Evolutionary conservation across 768 basidiomycete genomes (phyloP).

Genomic region (Hysterangium stoloniferum): DNA sequence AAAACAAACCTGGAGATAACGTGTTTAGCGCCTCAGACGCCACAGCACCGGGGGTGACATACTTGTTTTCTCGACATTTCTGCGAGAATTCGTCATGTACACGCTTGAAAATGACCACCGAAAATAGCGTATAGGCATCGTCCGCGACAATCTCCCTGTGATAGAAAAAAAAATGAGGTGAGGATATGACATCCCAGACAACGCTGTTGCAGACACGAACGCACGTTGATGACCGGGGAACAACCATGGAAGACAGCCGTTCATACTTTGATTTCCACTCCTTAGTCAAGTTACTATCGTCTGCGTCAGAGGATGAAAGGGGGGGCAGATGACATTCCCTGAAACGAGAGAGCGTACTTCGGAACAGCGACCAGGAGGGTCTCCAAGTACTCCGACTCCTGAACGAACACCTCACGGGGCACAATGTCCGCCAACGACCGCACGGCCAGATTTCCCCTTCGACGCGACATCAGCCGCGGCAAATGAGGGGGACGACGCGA

Average conservation of each 20-base stretch:
- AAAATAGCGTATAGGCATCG: slow-evolving; percentile 81
- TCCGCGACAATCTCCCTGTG: slow-evolving; percentile 70
- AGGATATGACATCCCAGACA: slow-evolving; percentile 10
- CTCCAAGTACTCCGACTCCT: slow-evolving; percentile 90
- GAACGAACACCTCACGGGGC: slow-evolving; percentile 69
- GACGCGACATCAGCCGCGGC: slow-evolving; percentile 8
- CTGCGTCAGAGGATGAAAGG: neutral
- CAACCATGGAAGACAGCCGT: slow-evolving; percentile 79
- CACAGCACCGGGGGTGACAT: slow-evolving; percentile 17
- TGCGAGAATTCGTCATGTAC: slow-evolving; percentile 90
- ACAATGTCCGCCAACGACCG: slow-evolving; percentile 83
- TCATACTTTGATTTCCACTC: slow-evolving; percentile 92
- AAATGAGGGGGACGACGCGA: slow-evolving; percentile 7
- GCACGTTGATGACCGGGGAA: slow-evolving; percentile 85
- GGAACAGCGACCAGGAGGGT: slow-evolving; percentile 91
- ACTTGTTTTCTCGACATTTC: slow-evolving; percentile 95
- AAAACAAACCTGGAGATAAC: slow-evolving; percentile 64
- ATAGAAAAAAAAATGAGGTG: neutral
- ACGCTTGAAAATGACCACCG: slow-evolving; percentile 83
- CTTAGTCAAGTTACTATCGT: slow-evolving; percentile 60
- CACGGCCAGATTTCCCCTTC: slow-evolving; percentile 90
- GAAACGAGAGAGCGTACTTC: slow-evolving; percentile 47
- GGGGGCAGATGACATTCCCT: neutral
- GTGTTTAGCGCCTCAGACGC: neutral
- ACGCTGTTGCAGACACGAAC: slow-evolving; percentile 21